These are phyloP conservation scores for Rutidosis leptorrhynchoides DNA, from an alignment of 129 eudicot species.

Conservation along the genomic window DNA sequence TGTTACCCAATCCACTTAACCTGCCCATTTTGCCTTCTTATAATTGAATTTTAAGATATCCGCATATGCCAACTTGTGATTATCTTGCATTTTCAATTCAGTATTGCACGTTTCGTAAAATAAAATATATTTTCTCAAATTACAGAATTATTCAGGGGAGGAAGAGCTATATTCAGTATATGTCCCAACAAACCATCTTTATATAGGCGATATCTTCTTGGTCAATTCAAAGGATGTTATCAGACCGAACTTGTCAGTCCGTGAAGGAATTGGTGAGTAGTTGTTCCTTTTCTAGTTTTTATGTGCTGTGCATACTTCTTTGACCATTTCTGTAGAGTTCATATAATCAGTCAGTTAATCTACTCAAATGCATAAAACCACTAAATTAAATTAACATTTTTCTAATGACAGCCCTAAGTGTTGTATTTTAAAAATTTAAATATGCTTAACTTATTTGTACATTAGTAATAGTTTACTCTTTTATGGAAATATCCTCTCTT, in stretches of 20 bases:
- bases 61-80: background rate
- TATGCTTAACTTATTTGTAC: no score
- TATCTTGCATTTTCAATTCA: background rate
- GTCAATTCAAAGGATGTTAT: constrained; percentile 74
- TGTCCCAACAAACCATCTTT: constrained; percentile 87
- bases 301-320: background rate
- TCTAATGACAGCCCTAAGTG: no score
- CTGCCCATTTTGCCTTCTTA: background rate
- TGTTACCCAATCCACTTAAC: background rate
- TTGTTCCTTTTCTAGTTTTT: no score
- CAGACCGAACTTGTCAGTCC: constrained; percentile 78
- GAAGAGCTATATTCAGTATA: constrained; percentile 80
- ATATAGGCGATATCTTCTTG: constrained; percentile 77
- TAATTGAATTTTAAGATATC: background rate
- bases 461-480: no score
- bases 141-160: constrained; percentile 69
- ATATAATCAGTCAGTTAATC: background rate
- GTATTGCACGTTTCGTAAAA: background rate
- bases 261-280: constrained; percentile 82
- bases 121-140: background rate
- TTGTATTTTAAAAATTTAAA: no score
- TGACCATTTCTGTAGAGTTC: background rate
- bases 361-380: background rate
- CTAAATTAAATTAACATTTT: no score
- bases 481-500: no score